A percentile compares a stretch with the other conserved stretches of the same genome.
Conservation (phyloP, 2,329 filamentous ascomycete genomes). For the Monosporascus sp. region DNA sequence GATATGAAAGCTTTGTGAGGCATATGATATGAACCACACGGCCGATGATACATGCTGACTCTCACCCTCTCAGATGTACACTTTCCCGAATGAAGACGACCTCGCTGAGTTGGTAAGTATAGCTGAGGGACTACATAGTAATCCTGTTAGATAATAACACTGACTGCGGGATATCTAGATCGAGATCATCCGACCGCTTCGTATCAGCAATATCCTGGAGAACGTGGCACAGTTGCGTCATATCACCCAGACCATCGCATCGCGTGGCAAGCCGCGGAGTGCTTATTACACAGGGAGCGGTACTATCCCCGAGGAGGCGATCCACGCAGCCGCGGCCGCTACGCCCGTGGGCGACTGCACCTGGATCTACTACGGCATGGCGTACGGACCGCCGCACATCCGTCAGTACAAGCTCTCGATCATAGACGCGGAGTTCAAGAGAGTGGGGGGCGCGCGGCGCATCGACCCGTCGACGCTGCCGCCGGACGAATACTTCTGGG, state of each 20-base stretch:
- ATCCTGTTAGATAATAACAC: background rate
- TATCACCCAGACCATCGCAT: slow-evolving; percentile 30
- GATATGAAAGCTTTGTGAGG: slow-evolving; percentile 35
- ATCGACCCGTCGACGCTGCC: slow-evolving; percentile 29
- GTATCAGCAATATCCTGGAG: slow-evolving; percentile 32
- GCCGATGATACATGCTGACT: background rate
- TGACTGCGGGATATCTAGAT: slow-evolving; percentile 16
- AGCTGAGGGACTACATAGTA: background rate
- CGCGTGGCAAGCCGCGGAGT: slow-evolving; percentile 28
- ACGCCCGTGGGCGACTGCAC: slow-evolving; percentile 28
- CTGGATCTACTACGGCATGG: slow-evolving; percentile 30
- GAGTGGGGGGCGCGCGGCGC: slow-evolving; percentile 23
- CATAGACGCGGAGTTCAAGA: slow-evolving; percentile 27
- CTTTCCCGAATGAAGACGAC: slow-evolving; percentile 43
- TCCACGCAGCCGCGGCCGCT: slow-evolving; percentile 24
- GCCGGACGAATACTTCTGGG: slow-evolving; percentile 27
- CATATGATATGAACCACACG: background rate
- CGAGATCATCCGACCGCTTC: slow-evolving; percentile 42
- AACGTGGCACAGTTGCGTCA: slow-evolving; percentile 31
- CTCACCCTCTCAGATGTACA: slow-evolving; percentile 34
- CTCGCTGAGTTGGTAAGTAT: slow-evolving; percentile 35
- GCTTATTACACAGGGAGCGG: slow-evolving; percentile 25
- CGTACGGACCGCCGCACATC: slow-evolving; percentile 28
- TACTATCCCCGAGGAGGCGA: slow-evolving; percentile 25
- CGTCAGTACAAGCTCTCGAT: slow-evolving; percentile 28